phyloP scores from a whole-genome alignment of 2,329 filamentous ascomycete genomes.

The Talaromyces sp. region DNA sequence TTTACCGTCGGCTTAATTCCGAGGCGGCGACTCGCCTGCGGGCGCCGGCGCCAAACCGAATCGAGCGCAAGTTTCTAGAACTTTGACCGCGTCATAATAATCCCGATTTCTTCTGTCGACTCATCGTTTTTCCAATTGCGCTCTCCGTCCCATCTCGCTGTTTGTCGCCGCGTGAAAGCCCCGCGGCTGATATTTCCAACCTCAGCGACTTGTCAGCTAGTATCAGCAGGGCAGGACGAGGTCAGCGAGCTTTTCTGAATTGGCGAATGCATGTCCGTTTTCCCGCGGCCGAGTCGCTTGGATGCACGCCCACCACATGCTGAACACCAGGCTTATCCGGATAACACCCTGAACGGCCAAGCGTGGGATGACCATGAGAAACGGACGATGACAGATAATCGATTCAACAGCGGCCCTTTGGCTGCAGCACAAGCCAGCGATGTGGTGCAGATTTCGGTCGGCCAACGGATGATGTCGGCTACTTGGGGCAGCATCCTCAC shows the following conservation, averaged over 20 bases:
- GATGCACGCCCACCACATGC: constrained; percentile 17
- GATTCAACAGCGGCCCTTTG: constrained; percentile 19
- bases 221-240: neutral
- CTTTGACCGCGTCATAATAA: neutral
- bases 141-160: neutral
- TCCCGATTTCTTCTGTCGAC: neutral
- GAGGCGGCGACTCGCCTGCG: neutral
- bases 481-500: constrained; percentile 86
- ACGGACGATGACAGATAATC: constrained; percentile 28
- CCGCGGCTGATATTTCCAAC: neutral
- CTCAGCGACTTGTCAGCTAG: neutral
- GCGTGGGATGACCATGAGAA: constrained; percentile 28
- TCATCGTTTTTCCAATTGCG: neutral
- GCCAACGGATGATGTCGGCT: constrained; percentile 92
- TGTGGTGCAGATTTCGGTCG: constrained; percentile 61
- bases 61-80: neutral
- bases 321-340: neutral
- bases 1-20: neutral
- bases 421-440: constrained; percentile 13
- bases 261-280: constrained; percentile 23
- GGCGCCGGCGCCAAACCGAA: neutral
- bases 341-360: neutral
- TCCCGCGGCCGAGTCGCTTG: constrained; percentile 15
- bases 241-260: neutral
- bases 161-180: neutral